These are phyloP conservation scores for Clavulina sp. DNA, from an alignment of 768 basidiomycete species.

Conservation along the genomic window DNA sequence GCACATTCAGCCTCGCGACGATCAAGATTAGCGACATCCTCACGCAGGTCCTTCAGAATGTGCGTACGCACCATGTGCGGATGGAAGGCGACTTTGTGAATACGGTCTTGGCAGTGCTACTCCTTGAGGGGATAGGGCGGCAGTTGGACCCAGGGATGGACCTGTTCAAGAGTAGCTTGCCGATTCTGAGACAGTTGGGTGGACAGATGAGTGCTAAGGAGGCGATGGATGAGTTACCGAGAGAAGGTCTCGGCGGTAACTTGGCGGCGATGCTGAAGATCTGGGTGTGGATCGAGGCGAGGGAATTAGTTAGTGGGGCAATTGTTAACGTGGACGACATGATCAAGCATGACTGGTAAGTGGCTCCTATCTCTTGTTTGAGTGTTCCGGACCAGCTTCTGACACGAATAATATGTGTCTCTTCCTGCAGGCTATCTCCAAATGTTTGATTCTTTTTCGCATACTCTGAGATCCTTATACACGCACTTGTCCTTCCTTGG, in stretches of 20 bases:
- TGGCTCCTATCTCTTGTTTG: not conserved
- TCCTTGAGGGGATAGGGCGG: constrained; percentile 91
- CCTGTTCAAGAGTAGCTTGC: constrained; percentile 86
- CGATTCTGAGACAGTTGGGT: constrained; percentile 82
- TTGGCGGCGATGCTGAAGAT: constrained; percentile 83
- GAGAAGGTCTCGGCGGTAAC: constrained; percentile 44
- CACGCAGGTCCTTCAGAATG: constrained; percentile 70
- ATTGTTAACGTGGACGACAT: constrained; percentile 70
- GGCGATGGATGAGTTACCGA: constrained; percentile 37
- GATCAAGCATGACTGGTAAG: constrained; percentile 75
- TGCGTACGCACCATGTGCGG: constrained; percentile 87
- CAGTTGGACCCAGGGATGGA: constrained; percentile 85
- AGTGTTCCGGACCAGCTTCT: not conserved
- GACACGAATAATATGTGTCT: no score
- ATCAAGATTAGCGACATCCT: constrained; percentile 92
- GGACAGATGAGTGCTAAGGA: constrained; percentile 75
- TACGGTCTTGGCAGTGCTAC: constrained; percentile 83
- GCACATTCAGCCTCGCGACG: constrained; percentile 92
- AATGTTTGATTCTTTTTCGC: no score
- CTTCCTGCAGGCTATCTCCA: not conserved
- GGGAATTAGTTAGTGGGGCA: constrained; percentile 65
- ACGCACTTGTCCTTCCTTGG: no score
- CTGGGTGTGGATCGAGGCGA: constrained; percentile 88
- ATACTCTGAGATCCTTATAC: no score
- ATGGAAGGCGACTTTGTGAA: constrained; percentile 99